Conservation (phyloP, 75 land plant genomes). For the Pinus taeda region DNA sequence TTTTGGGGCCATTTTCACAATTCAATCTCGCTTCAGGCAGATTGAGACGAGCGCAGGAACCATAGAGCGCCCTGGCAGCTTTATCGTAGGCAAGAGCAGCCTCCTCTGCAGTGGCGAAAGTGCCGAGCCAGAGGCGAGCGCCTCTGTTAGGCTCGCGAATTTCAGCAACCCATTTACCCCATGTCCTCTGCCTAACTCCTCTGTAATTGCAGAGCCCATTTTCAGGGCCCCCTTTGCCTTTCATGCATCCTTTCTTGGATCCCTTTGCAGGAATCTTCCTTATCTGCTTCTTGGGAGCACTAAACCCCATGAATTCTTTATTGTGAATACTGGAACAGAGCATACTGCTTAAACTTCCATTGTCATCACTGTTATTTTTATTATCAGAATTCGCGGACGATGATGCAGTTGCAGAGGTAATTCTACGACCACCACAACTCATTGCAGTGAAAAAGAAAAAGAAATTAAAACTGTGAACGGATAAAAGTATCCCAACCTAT, state of each 20-base stretch:
- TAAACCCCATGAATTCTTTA: too few relatives aligned
- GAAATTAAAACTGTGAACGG: too few relatives aligned
- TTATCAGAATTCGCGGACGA: too few relatives aligned
- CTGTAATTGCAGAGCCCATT: constrained; percentile 49
- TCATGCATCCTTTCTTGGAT: constrained; percentile 79
- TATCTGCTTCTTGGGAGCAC: constrained; percentile 6
- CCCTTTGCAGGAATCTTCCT: constrained; percentile 22
- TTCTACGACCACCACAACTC: too few relatives aligned
- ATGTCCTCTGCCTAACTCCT: constrained; percentile 41
- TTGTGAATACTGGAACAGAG: too few relatives aligned
- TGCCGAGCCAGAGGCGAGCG: constrained; percentile 57
- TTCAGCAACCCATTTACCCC: constrained; percentile 74
- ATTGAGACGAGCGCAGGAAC: constrained; percentile 35
- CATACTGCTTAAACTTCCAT: too few relatives aligned
- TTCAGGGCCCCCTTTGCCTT: constrained; percentile 79
- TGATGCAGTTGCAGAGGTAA: too few relatives aligned
- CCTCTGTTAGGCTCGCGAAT: constrained; percentile 67
- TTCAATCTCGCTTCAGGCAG: neutral
- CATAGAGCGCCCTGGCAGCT: constrained; percentile 44
- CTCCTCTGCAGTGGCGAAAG: constrained; percentile 43
- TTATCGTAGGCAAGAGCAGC: constrained; percentile 59
- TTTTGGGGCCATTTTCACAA: too few relatives aligned
- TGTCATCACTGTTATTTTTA: too few relatives aligned
- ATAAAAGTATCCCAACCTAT: too few relatives aligned
- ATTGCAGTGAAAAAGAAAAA: too few relatives aligned